Base-by-base conservation (phyloP, 2,329 filamentous ascomycete genomes). In the Ascochyta rabiei region DNA sequence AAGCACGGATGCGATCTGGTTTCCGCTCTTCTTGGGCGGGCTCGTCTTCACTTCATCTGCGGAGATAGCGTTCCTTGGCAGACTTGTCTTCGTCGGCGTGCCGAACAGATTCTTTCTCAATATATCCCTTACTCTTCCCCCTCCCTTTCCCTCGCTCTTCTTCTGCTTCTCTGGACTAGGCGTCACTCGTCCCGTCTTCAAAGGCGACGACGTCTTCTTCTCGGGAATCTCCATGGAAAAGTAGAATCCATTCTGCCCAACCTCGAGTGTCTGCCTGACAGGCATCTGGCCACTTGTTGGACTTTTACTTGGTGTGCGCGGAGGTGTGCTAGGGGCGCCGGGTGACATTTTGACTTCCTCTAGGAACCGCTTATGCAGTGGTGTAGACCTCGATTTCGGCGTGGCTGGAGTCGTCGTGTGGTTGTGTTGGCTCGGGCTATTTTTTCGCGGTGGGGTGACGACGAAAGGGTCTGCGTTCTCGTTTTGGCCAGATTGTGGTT, bases 181-280 rank as follows among this genome's bases (percentile, higher is more conserved):
- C 9, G 50, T 42, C 33, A 30, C 37, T 18, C 38, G 24, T 6
- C 30, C 12, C 9, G 28, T 19, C 39, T 57, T 15, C 48, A 46
- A 13, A 13, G 56, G 42, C 30, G 44, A 42, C 6, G 45, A 42
- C 6, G 45, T 44, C 13, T 54, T 49, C 53, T 62, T 67, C 26
- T 56, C 44, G 6, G 65, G 54, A 4, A 67, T 44, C 42, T 68
- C 64, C 28, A 57, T 60, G 3, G 59, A 56, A 31, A 66, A 67
- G 19, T 66, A 62, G 38, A 68, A 68, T 0, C 56, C 61, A 43
- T 61, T 59, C 30, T 53, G 56, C 8, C 59, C 59, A 18, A 68
- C 50, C 47, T 68, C 59, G 10, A 68, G 37, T 10, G 38, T 56
- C 39, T 51, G 42, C 44, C 52, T 54, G 10, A 31, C 45, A 6